Evolutionary conservation across 2,329 filamentous ascomycete genomes (phyloP), one percentile per base, ranked within the genome.

Genomic region (Colletotrichum horii): DNA sequence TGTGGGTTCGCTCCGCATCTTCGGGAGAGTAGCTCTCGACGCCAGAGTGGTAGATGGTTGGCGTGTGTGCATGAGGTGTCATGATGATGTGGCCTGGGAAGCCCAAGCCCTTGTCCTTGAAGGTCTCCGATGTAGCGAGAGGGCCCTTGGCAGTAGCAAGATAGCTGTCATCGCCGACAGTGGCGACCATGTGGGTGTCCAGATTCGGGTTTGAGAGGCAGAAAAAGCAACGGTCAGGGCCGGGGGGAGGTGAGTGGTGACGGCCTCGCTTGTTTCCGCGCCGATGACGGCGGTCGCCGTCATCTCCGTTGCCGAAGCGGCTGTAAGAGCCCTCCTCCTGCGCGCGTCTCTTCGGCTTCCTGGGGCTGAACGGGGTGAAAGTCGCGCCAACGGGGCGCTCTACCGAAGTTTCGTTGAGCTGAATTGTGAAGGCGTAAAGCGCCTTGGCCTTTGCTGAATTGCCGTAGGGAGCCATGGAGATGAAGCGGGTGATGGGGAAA

Each of bases 121-220:
- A 98, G 4, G 93, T 96, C 9, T 90, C 86, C 1, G 91, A 84
- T 3, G 92, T 94, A 3, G 95, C 93, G 1, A 99, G 89, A 7
- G 97, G 96, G 0, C 97, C 97, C 83, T 98, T 98, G 75, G 97
- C 95, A 28, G 94, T 97, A 32, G 97, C 98, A 70, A 98, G 86
- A 83, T 98, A 98, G 70, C 93, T 90, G 76, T 98, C 94, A 22
- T 96, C 93, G 69, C 95, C 97, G 78, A 99, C 96, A 30, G 94
- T 96, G 78, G 94, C 94, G 80, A 98, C 94, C 84, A 99, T 94
- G 85, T 99, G 96, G 2, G 93, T 94, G 68, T 94, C 94, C 60
- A 97, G 88, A 76, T 94, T 94, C 8, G 94, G 92, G 83, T 98
- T 98, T 8, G 95, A 96, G 14, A 99, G 89, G 82, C 97, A 99